Evolutionary conservation across 2,329 filamentous ascomycete genomes (phyloP), one percentile per base, ranked within the genome.

Genomic region (Cladosporium cucumerinum): DNA sequence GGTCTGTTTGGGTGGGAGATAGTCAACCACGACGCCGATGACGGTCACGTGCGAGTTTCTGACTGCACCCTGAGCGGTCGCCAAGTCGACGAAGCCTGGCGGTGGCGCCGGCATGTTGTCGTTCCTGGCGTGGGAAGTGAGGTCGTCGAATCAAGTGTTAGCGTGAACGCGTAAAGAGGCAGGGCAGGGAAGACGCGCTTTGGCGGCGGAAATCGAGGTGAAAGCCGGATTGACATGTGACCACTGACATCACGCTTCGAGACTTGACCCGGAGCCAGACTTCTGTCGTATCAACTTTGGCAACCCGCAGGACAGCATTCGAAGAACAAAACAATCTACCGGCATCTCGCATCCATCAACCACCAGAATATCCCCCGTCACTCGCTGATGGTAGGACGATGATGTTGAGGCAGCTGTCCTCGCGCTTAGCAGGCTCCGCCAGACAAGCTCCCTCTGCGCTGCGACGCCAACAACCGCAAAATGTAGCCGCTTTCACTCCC

Each of bases 1-100:
- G 1, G 87, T 87, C 12, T 74, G 64, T 0, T 79, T 80, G 0
- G 86, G 84, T 0, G 81, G 76, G 64, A 86, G 82, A 57, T 82
- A 83, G 70, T 94, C 90, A 60, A 86, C 85, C 3, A 94, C 85
- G 5, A 94, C 77, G 1, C 92, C 93, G 59, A 92, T 83, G 48
- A 95, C 78, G 76, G 81, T 89, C 68, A 88, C 79, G 64, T 74
- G 70, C 68, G 71, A 67, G 48, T 64, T 36, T 3, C 61, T 28
- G 12, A 64, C 52, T 18, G 65, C 49, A 16, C 63, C 62, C 46
- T 69, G 67, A 11, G 70, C 71, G 7, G 62, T 59, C 3, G 66
- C 64, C n/a, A 75, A 67, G 63, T 73, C 70, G 25, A 68, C 48
- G 66, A 74, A 75, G 36, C 67, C 68, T 10, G 59, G 28, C 11